A percentile compares a stretch with the other conserved stretches of the same genome.
Evolutionary conservation across 2,329 filamentous ascomycete species (phyloP).

Genomic region (Aureobasidium vineae): DNA sequence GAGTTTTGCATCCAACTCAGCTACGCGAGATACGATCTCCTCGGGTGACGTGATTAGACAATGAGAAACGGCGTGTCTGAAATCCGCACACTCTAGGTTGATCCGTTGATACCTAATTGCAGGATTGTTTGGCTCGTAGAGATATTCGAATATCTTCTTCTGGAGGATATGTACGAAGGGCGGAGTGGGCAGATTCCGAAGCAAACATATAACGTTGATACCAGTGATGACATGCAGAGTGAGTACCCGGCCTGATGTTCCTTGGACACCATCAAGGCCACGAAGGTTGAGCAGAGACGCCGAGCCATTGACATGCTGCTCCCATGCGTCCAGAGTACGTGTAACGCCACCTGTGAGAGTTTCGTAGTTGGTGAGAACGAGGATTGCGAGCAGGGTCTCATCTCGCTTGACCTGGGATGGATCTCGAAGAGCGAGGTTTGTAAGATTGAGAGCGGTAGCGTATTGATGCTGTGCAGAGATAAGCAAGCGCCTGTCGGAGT

Average conservation of each 20-base stretch:
- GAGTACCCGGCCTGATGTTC: background rate
- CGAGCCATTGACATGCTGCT: slow-evolving; percentile 22
- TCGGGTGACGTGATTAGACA: background rate
- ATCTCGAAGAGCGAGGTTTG: slow-evolving; percentile 15
- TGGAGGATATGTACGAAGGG: slow-evolving; percentile 1
- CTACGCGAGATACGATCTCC: background rate
- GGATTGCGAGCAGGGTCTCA: slow-evolving; percentile 13
- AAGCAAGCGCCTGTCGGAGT: background rate
- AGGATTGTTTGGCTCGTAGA: slow-evolving; percentile 2
- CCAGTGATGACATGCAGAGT: slow-evolving; percentile 10
- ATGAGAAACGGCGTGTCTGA: background rate
- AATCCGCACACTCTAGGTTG: background rate
- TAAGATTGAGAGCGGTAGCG: slow-evolving; percentile 11
- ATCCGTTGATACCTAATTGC: slow-evolving; percentile 1
- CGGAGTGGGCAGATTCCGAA: background rate
- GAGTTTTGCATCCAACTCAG: background rate
- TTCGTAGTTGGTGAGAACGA: slow-evolving; percentile 22
- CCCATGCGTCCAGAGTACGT: slow-evolving; percentile 13
- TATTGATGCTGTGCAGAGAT: background rate
- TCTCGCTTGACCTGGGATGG: background rate
- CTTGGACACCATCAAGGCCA: slow-evolving; percentile 10
- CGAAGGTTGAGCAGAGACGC: slow-evolving; percentile 5
- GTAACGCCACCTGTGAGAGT: slow-evolving; percentile 5
- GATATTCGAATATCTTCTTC: slow-evolving; percentile 9
- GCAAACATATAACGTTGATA: slow-evolving; percentile 16